Conservation (phyloP, 805 yeast genomes). For the Candida sphagnicola region DNA sequence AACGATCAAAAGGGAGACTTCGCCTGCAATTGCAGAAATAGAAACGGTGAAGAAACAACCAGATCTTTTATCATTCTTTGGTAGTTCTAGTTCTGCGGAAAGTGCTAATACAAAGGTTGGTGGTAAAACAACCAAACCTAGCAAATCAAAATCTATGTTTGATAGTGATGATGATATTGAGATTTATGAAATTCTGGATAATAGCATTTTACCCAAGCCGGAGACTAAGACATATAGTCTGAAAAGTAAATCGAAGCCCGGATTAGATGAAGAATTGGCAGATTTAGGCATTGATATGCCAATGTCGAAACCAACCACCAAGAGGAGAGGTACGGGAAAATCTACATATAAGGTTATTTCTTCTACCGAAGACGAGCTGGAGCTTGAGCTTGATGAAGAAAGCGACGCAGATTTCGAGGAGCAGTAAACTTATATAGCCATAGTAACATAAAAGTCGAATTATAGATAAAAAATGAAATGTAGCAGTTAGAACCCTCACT, state of each 20-base stretch:
- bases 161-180: conserved; percentile 33
- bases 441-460: no score
- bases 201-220: conserved; percentile 4
- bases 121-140: conserved; percentile 1
- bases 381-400: conserved; percentile 13
- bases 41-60: conserved; percentile 9
- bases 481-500: no score
- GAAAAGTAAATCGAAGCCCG: conserved; percentile 4
- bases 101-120: conserved; percentile 4
- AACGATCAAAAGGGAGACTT: conserved; percentile 10
- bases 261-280: conserved; percentile 19
- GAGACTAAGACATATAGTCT: conserved; percentile 3
- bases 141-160: conserved; percentile 12
- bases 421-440: conserved; percentile 6
- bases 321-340: conserved; percentile 7
- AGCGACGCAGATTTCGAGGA: conserved; percentile 13
- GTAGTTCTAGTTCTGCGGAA: conserved; percentile 4
- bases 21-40: conserved; percentile 3
- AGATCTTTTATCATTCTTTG: conserved; percentile 21
- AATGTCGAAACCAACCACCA: conserved; percentile 7
- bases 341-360: conserved; percentile 11
- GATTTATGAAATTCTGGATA: conserved; percentile 4
- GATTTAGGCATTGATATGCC: conserved; percentile 16
- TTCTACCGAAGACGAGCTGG: conserved; percentile 14
- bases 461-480: no score